Base-by-base conservation (phyloP, 169 alveolate species). In the Besnoitia besnoiti region DNA sequence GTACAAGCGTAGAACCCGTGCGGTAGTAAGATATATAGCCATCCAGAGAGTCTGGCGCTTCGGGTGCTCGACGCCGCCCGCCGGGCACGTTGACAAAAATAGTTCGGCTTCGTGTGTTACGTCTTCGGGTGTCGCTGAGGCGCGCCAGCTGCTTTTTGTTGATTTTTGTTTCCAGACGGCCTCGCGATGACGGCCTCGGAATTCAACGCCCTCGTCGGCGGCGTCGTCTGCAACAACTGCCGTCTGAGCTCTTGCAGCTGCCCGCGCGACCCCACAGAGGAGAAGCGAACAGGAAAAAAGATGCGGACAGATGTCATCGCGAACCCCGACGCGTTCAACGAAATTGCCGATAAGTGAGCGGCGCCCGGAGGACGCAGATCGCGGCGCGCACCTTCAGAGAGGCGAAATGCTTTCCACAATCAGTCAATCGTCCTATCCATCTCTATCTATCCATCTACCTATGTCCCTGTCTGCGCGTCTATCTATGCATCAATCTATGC, bases 231-330 rank as follows among this genome's bases (percentile, higher is more conserved):
- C 51, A 42, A 37, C 76, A 10, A 30, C 37, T n/a, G 95, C 95
- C 73, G 85, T 92, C 95, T 42, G 85, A 89, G 76, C 80, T 44
- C 30, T 19, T 85, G 94, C 61, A 90, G 55, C 80, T 85, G 92
- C 42, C 75, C 85, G 33, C n/a, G 47, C 10, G 49, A 49, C 0
- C 92, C n/a, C 21, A 46, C 91, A 21, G 89, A 90, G 82, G 96
- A 93, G 40, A 93, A 91, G 14, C 62, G 84, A 62, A 61, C 75
- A 49, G 93, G 94, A 33, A 92, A 93, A 67, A 95, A 91, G 61
- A 44, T 94, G 35, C 93, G 97, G 50, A 82, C 88, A 0, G 98
- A 98, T 85, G 95, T 93, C 42, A 96, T 97, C 62, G 94, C 93
- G 37, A 96, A 96, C 73, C 90, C 93, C 62, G 98, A 96, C 35